Evolutionary conservation across 1,284 basidiomycete genomes (phyloP).

Genomic region (Crepidotus sp.): DNA sequence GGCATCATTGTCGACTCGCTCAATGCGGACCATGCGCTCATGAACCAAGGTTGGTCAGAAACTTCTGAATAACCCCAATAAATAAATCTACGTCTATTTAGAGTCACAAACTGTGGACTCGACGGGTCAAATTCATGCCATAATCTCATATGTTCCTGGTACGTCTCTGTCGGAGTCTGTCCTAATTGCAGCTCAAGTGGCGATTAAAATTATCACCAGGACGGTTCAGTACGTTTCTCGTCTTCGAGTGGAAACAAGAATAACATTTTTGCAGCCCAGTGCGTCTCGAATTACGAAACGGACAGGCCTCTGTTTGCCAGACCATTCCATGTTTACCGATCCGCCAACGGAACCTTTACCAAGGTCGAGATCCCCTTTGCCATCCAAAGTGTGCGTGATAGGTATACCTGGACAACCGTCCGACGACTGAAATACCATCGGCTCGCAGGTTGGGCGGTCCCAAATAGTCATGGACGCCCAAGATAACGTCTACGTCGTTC

Average conservation of each 20-base stretch:
- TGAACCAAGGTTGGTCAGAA: constrained; percentile 28
- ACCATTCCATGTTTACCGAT: constrained; percentile 34
- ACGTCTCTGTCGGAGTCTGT: background rate
- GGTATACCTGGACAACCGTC: too few species aligned
- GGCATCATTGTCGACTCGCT: constrained; percentile 31
- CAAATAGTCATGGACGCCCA: constrained; percentile 33
- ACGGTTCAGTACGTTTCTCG: constrained; percentile 24
- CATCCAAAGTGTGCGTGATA: constrained; percentile 23
- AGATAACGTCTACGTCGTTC: constrained; percentile 34
- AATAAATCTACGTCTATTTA: background rate
- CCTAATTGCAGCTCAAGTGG: background rate
- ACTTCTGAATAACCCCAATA: too few species aligned
- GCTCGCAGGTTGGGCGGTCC: constrained; percentile 27
- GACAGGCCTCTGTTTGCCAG: constrained; percentile 27
- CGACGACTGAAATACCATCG: too few species aligned
- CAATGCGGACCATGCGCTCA: constrained; percentile 28
- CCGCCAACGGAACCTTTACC: constrained; percentile 30
- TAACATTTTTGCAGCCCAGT: constrained; percentile 22
- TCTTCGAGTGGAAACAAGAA: background rate
- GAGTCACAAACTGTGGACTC: constrained; percentile 37
- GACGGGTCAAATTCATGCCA: constrained; percentile 30
- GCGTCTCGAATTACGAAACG: constrained; percentile 31
- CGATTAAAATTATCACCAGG: constrained; percentile 20
- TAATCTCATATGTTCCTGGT: constrained; percentile 38
- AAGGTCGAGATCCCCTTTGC: constrained; percentile 37